Conservation (phyloP, 768 basidiomycete genomes). For the Sutorius australiensis region DNA sequence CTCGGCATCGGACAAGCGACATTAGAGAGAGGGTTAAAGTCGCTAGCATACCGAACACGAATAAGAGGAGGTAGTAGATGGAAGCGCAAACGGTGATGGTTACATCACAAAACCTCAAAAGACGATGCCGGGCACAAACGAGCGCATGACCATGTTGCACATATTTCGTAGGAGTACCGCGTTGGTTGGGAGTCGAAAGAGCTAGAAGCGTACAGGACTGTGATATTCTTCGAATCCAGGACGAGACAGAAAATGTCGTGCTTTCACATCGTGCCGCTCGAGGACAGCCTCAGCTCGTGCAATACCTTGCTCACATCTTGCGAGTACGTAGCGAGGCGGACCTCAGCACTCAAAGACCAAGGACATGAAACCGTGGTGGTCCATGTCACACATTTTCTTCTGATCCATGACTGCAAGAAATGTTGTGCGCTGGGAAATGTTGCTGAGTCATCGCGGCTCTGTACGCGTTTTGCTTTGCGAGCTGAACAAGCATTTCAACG, state of each 20-base stretch:
- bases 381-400: no score
- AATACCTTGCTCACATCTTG: no score
- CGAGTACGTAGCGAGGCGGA: no score
- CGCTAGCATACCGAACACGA: background rate
- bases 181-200: no score
- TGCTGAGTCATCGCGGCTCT: constrained; percentile 16
- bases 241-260: background rate
- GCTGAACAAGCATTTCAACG: background rate
- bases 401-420: no score
- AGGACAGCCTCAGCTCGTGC: no score
- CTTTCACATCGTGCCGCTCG: no score
- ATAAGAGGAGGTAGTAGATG: background rate
- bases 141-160: background rate
- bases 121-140: no score
- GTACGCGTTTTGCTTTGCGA: constrained; percentile 1
- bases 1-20: background rate
- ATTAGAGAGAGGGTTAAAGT: background rate
- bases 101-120: background rate
- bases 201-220: background rate
- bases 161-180: no score
- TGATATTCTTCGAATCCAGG: background rate
- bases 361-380: no score
- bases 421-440: background rate
- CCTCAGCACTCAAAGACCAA: no score
- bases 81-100: background rate